Evolutionary conservation across 2,329 filamentous ascomycete species (phyloP).

Genomic region (Coniella vitis): DNA sequence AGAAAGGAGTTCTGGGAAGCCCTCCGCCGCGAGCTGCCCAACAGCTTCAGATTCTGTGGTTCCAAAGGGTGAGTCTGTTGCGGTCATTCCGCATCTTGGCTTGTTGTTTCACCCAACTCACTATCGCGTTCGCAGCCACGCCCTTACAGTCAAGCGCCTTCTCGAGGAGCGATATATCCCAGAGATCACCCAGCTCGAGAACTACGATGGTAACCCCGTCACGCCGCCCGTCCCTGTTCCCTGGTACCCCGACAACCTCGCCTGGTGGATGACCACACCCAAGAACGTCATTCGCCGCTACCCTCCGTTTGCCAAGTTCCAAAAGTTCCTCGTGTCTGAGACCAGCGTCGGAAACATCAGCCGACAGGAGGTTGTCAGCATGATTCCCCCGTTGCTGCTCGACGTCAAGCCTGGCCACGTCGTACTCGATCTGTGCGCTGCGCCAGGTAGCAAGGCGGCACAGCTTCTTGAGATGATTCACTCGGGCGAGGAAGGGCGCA

Average conservation of each 20-base stretch:
- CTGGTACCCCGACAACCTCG: conserved; percentile 93
- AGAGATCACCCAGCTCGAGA: conserved; percentile 75
- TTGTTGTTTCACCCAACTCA: neutral
- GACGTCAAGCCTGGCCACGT: conserved; percentile 87
- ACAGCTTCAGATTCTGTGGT: conserved; percentile 95
- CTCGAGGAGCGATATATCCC: conserved; percentile 86
- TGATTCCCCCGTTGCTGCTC: conserved; percentile 94
- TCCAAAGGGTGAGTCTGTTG: conserved; percentile 63
- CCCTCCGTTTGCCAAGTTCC: conserved; percentile 88
- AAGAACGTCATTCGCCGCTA: conserved; percentile 95
- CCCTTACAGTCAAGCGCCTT: conserved; percentile 83
- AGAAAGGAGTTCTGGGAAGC: conserved; percentile 76
- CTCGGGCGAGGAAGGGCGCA: conserved; percentile 80
- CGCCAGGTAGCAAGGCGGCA: conserved; percentile 92
- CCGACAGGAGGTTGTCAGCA: conserved; percentile 94
- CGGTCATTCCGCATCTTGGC: too few species aligned
- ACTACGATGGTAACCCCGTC: conserved; percentile 74
- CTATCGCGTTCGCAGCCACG: conserved; percentile 55
- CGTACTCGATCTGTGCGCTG: conserved; percentile 91
- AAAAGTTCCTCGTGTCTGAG: conserved; percentile 96
- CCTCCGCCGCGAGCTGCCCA: conserved; percentile 78
- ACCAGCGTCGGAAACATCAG: conserved; percentile 96
- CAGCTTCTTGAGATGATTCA: conserved; percentile 95
- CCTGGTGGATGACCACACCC: conserved; percentile 96
- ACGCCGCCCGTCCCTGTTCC: conserved; percentile 73